A percentile compares a stretch with the other conserved stretches of the same genome.
phyloP scores from a whole-genome alignment of 192 early-diverging fungal genomes.

The Coemansia sp. region DNA sequence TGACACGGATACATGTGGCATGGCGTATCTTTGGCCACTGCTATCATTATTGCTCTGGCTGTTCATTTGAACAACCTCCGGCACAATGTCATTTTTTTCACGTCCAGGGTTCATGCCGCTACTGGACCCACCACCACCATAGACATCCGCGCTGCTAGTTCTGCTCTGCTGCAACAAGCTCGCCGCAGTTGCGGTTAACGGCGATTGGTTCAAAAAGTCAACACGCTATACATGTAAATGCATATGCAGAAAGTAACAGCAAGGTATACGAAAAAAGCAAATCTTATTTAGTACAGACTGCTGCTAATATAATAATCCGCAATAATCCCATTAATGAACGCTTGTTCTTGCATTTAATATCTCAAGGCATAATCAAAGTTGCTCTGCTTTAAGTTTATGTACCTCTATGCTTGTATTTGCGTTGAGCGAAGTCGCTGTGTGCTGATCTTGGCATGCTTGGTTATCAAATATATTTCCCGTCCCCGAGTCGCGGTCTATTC shows the following conservation, averaged over 20 bases:
- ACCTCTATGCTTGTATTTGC: neutral
- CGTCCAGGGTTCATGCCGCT: neutral
- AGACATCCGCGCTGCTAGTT: neutral
- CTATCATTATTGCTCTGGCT: neutral
- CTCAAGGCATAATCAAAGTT: neutral
- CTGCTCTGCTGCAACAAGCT: neutral
- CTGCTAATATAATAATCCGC: neutral
- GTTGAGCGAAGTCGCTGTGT: neutral
- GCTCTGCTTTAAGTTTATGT: neutral
- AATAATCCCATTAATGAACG: neutral
- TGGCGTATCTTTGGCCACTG: too few relatives aligned
- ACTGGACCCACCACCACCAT: neutral
- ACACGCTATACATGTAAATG: neutral
- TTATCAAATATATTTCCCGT: neutral
- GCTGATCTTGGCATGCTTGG: neutral
- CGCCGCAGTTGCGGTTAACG: neutral
- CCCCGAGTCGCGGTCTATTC: neutral
- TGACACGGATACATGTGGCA: neutral
- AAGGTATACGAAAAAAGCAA: neutral
- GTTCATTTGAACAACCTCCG: neutral
- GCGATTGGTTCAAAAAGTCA: neutral
- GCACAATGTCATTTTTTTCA: neutral
- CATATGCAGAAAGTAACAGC: neutral
- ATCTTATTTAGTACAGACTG: neutral
- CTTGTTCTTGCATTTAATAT: neutral